A percentile compares a stretch with the other conserved stretches of the same genome.
phyloP scores from a whole-genome alignment of 352 stramenopile genomes.

The Pythium pyrilobum region DNA sequence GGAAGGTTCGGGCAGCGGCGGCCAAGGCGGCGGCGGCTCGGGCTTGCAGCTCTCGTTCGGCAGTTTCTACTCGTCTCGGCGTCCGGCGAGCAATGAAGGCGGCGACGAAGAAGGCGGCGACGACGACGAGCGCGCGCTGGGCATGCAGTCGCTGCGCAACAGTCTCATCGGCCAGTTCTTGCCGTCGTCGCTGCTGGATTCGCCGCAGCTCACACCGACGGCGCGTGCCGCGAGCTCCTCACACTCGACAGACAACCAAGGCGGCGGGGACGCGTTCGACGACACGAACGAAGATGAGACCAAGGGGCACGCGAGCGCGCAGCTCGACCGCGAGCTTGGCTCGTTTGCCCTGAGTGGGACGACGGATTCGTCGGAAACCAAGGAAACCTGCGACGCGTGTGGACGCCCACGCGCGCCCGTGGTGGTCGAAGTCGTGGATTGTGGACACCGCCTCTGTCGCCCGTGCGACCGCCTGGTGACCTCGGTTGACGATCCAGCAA shows the following conservation, averaged over 20 bases:
- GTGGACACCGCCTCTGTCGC: conserved; percentile 19
- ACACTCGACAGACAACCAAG: conserved; percentile 9
- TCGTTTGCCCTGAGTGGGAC: conserved; percentile 11
- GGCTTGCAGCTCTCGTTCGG: conserved; percentile 36
- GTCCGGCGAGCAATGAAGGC: conserved; percentile 1
- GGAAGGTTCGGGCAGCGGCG: neutral
- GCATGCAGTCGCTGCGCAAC: conserved; percentile 53
- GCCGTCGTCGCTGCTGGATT: conserved; percentile 73
- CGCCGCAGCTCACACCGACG: conserved; percentile 71
- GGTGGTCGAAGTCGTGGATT: conserved; percentile 18
- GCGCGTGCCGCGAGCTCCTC: conserved; percentile 10
- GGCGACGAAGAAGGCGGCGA: conserved; percentile 26
- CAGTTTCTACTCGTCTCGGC: conserved; percentile 52
- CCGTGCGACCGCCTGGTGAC: conserved; percentile 9
- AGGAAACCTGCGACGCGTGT: conserved; percentile 14
- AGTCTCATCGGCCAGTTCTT: conserved; percentile 79
- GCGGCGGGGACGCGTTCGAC: conserved; percentile 23
- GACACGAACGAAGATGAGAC: conserved; percentile 9
- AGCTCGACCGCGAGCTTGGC: conserved; percentile 11
- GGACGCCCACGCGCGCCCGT: conserved; percentile 3
- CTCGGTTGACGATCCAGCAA: conserved; percentile 6
- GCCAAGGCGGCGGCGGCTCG: neutral
- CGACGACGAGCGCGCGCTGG: conserved; percentile 56
- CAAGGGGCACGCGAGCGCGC: no score
- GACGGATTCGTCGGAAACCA: neutral